Conservation (phyloP, 139 green algal species). For the Desmodesmus armatus region DNA sequence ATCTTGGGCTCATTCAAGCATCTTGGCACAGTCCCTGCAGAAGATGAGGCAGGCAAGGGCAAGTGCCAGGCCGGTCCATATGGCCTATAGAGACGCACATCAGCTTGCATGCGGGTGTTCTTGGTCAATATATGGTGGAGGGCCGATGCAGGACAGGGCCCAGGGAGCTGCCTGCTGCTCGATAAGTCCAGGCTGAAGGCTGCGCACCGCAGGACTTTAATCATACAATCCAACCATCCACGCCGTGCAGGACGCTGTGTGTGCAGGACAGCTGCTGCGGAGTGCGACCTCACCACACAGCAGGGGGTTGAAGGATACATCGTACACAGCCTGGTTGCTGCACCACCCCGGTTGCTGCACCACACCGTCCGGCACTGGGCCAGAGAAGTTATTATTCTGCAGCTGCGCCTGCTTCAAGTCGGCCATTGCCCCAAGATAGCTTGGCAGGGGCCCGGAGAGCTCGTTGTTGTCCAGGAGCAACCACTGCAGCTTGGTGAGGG, state of each 20-base stretch:
- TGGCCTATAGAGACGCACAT: no score
- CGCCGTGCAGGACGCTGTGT: no score
- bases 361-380: constrained; percentile 20
- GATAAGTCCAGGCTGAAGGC: no score
- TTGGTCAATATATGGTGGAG: no score
- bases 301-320: constrained; percentile 17
- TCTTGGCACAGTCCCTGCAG: constrained; percentile 6
- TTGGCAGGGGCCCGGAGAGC: constrained; percentile 22
- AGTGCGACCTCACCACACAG: constrained; percentile 43
- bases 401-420: constrained; percentile 19
- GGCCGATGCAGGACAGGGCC: no score
- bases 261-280: not conserved
- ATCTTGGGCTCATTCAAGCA: not conserved
- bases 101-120: no score
- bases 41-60: no score
- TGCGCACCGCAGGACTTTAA: no score
- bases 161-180: no score
- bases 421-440: constrained; percentile 1
- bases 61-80: no score
- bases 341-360: constrained; percentile 42
- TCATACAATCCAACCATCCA: no score
- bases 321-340: constrained; percentile 25
- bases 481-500: constrained; percentile 44
- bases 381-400: constrained; percentile 29
- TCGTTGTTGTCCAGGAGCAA: constrained; percentile 43